These are phyloP conservation scores for Torrubiellomyces zombiae DNA, from an alignment of 2,329 filamentous ascomycete genomes.

Conservation along the genomic window DNA sequence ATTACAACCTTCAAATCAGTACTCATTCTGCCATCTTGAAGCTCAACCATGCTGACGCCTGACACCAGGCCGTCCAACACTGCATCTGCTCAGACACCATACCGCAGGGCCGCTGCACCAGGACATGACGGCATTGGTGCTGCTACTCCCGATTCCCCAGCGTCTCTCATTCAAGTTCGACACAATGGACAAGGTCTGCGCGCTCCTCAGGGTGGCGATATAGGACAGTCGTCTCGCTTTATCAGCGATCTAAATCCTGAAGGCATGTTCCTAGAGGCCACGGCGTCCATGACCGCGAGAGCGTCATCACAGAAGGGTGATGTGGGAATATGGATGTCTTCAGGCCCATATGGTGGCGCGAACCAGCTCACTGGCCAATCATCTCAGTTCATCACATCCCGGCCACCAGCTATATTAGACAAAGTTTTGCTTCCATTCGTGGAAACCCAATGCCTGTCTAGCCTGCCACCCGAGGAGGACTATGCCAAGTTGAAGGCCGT, in stretches of 20 bases:
- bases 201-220: too few relatives aligned
- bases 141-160: too few relatives aligned
- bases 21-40: neutral
- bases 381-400: slow-evolving; percentile 20
- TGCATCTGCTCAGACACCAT: slow-evolving; percentile 1
- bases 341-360: slow-evolving; percentile 9
- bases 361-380: slow-evolving; percentile 13
- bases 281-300: slow-evolving; percentile 16
- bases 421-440: slow-evolving; percentile 25
- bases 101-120: too few relatives aligned
- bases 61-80: slow-evolving; percentile 1
- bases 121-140: too few relatives aligned
- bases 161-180: too few relatives aligned
- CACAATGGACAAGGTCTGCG: too few relatives aligned
- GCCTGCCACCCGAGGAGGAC: slow-evolving; percentile 29
- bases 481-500: slow-evolving; percentile 26
- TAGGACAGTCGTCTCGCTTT: slow-evolving; percentile 28
- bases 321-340: slow-evolving; percentile 37
- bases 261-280: slow-evolving; percentile 40
- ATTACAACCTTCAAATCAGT: too few relatives aligned
- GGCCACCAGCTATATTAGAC: slow-evolving; percentile 22
- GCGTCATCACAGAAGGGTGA: slow-evolving; percentile 30
- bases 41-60: slow-evolving; percentile 1
- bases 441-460: slow-evolving; percentile 27
- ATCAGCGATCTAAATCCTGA: slow-evolving; percentile 44